phyloP scores from a whole-genome alignment of 1,284 basidiomycete species.

The Cystobasidium sp. region DNA sequence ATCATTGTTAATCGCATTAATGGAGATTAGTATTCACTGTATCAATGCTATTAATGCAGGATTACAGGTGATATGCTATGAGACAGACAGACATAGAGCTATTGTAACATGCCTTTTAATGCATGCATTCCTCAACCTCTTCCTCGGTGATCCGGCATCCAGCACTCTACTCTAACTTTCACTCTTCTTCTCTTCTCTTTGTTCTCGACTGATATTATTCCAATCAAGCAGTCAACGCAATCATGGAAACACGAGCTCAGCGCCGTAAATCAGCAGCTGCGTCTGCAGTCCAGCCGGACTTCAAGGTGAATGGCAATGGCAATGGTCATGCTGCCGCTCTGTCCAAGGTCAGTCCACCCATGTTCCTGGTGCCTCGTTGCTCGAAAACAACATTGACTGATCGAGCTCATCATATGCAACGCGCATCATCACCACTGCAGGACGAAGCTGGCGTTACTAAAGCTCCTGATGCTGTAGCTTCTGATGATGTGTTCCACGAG shows the following conservation, averaged over 20 bases:
- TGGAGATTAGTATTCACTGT: no score
- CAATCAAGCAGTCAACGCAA: background rate
- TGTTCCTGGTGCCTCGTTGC: no score
- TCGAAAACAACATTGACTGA: no score
- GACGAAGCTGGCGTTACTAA: conserved; percentile 15
- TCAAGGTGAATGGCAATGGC: conserved; percentile 4
- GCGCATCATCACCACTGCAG: background rate
- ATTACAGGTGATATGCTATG: no score
- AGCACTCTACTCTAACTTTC: background rate
- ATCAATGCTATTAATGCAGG: no score
- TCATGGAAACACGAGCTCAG: conserved; percentile 25
- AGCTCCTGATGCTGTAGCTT: background rate
- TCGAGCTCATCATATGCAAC: background rate
- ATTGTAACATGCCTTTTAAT: background rate
- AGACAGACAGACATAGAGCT: no score
- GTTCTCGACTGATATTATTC: no score
- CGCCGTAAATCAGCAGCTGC: conserved; percentile 31
- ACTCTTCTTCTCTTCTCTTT: background rate
- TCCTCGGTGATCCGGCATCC: background rate
- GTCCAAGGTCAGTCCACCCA: background rate
- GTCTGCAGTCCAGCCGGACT: conserved; percentile 9
- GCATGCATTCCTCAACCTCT: background rate
- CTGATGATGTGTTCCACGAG: conserved; percentile 27
- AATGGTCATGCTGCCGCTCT: background rate
- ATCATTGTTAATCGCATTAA: no score